Evolutionary conservation across 2,329 filamentous ascomycete species (phyloP).

Genomic region (Aspergillus hiratsukae): DNA sequence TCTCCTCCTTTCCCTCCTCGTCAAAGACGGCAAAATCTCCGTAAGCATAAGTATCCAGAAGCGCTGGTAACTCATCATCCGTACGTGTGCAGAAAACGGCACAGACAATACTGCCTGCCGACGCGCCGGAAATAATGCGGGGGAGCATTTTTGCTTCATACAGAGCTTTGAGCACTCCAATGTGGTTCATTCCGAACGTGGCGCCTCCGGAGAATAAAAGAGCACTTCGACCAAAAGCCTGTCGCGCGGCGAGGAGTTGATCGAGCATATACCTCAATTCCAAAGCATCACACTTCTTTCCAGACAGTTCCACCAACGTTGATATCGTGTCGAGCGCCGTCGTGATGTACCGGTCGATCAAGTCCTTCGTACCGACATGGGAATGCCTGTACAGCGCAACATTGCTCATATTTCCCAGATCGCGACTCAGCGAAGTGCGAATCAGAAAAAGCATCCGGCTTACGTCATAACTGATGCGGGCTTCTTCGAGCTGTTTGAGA

Average conservation of each 20-base stretch:
- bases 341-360: constrained; percentile 84
- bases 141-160: constrained; percentile 72
- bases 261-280: constrained; percentile 61
- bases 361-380: constrained; percentile 76
- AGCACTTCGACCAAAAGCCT: constrained; percentile 80
- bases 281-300: constrained; percentile 48
- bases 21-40: constrained; percentile 81
- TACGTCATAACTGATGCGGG: constrained; percentile 66
- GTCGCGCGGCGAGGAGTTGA: constrained; percentile 65
- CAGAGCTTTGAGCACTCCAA: constrained; percentile 78
- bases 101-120: constrained; percentile 81
- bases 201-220: constrained; percentile 79
- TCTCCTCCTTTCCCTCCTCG: constrained; percentile 55
- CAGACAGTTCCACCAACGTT: constrained; percentile 62
- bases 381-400: constrained; percentile 77
- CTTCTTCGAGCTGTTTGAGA: constrained; percentile 69
- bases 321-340: constrained; percentile 72
- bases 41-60: constrained; percentile 68
- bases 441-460: constrained; percentile 74
- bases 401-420: constrained; percentile 82
- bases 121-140: constrained; percentile 81
- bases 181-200: constrained; percentile 88
- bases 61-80: constrained; percentile 69
- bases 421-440: constrained; percentile 72
- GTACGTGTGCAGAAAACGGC: constrained; percentile 73